These are phyloP conservation scores for Viola pubescens DNA, from an alignment of 441 rosid species.

Conservation along the genomic window DNA sequence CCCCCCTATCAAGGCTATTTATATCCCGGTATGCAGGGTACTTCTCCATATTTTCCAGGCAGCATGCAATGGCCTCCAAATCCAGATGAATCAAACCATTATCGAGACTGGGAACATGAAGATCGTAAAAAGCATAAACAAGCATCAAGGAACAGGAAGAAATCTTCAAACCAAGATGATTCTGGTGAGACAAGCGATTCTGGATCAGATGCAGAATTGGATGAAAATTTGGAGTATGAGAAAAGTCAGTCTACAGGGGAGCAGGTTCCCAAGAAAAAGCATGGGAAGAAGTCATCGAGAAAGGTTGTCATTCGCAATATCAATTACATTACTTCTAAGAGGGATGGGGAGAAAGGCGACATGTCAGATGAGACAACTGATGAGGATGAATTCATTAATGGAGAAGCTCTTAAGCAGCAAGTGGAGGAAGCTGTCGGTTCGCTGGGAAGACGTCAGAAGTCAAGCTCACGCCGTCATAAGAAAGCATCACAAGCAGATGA, in stretches of 20 bases:
- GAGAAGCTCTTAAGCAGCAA: conserved; percentile 60
- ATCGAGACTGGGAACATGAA: conserved; percentile 37
- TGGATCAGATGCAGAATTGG: conserved; percentile 38
- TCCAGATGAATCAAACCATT: conserved; percentile 36
- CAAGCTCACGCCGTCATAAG: conserved; percentile 43
- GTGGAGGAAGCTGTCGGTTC: conserved; percentile 84
- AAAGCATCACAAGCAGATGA: conserved; percentile 34
- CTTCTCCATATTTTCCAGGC: conserved; percentile 64
- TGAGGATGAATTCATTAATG: conserved; percentile 53
- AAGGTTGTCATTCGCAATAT: conserved; percentile 93
- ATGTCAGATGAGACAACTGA: conserved; percentile 48
- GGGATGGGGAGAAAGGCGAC: conserved; percentile 50
- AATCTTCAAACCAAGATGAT: conserved; percentile 42
- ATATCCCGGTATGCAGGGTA: conserved; percentile 66
- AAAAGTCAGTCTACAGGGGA: conserved; percentile 20
- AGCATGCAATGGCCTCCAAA: conserved; percentile 77
- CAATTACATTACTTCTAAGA: conserved; percentile 80
- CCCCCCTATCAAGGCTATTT: conserved; percentile 59
- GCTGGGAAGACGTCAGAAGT: conserved; percentile 51
- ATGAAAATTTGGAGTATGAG: conserved; percentile 23
- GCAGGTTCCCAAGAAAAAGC: conserved; percentile 36
- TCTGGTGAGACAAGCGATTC: conserved; percentile 47
- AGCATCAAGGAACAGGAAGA: conserved; percentile 41
- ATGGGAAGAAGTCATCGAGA: conserved; percentile 67
- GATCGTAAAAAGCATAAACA: conserved; percentile 36